Evolutionary conservation across 495 filamentous ascomycete genomes (phyloP), one percentile per base, ranked within the genome.

Genomic region (Darksidea phi): DNA sequence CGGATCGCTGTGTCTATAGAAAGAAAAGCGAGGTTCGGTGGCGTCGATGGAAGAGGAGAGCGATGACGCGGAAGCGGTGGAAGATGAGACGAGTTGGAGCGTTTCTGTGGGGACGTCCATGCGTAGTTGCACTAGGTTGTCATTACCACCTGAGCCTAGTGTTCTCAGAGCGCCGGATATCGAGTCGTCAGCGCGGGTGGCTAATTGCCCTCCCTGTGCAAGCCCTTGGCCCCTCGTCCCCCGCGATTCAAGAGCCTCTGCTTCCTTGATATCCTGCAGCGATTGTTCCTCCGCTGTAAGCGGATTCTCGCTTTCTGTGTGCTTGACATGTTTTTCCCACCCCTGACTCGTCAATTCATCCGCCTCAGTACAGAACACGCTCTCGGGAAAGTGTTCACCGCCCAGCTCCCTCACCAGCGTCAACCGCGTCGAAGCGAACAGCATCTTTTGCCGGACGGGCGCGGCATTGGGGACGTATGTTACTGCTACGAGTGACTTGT

Each of bases 401-500:
- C 94, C 94, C 15, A 98, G 80, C 75, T 96, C 93, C 42, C 93
- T 82, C 41, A 86, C 78, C 11, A 98, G 79, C 0, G 91, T 92
- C 54, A 92, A 78, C 38, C 91, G 84, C 17, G 94, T 96, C 41
- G 88, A 84, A 34, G 94, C 93, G 74, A 97, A 96, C 50, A 98
- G 83, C 80, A 91, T 97, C 81, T 98, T 98, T 66, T 93, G 87
- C 41, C 94, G 87, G 38, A 98, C 94, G 17, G 88, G 88, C 5
- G 94, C 93, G 54, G 87, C 75, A 70, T 91, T 89, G 2, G 94
- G 94, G 45, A 98, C 89, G 71, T 96, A 97, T 28, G 94, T 92
- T 45, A 97, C 76, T 46, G 88, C 88, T 52, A 91, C 74, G 61
- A 94, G 85, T 17, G 74, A 68, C 55, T 72, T 67, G 52, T 73